Base-by-base conservation (phyloP, 208 protist species). In the Trypanosoma boissoni region DNA sequence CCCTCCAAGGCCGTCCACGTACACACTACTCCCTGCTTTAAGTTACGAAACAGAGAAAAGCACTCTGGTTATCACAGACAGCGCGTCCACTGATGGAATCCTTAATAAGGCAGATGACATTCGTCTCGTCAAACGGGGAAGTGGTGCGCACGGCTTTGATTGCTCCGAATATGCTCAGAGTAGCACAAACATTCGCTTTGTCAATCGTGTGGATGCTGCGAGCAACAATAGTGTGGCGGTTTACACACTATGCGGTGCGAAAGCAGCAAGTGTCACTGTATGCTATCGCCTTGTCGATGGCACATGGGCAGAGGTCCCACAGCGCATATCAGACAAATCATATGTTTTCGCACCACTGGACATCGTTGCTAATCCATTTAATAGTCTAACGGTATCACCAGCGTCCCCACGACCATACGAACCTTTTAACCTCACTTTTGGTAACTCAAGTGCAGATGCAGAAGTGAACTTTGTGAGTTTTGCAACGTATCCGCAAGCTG, bases 281-380 rank as follows among this genome's bases (percentile, higher is more conserved):
- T 95, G 88, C 59, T 95, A 92, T 72, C 58, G 56, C 26, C 65
- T 91, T 9, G 64, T 60, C 23, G 60, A 54, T 50, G 58, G 39
- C 27, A 39, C 49, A 28, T 95, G 88, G 88, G 80, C 85, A 5
- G 84, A 95, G 64, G 88, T 95, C 31, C 88, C 88, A 10, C 53
- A 76, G 34, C 49, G 26, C 26, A 76, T 75, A 0, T 62, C 68
- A 34, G 72, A 74, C 20, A 42, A 82, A 34, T 76, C 65, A 1
- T 94, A 91, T 58, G 6, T 80, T 6, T 94, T 82, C 59, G 50
- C 58, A 10, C 68, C 78, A 0, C 46, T 83, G 2, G 24, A 46
- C 2, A 79, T 84, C 28, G 21, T 57, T 23, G 34, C 51, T 6
- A 64, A 72, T 63, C 88, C 83, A 0, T 92, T 91, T 66, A 71